A percentile compares a stretch with the other conserved stretches of the same genome.
Conservation (phyloP, 2,329 filamentous ascomycete genomes). For the Calonectria pseudoreteaudii region DNA sequence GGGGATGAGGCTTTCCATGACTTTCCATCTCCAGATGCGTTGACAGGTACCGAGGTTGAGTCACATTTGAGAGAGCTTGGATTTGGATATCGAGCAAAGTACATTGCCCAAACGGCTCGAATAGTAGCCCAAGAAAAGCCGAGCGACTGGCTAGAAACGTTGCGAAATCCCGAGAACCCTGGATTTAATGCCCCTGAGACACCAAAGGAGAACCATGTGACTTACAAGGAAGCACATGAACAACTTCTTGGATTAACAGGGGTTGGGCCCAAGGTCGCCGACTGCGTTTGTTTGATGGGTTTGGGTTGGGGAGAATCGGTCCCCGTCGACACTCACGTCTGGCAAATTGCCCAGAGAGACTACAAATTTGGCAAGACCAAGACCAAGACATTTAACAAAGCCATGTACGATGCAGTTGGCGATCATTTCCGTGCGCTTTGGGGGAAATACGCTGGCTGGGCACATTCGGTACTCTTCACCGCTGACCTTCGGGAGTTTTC, state of each 20-base stretch:
- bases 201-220: constrained; percentile 64
- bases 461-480: constrained; percentile 95
- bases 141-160: constrained; percentile 78
- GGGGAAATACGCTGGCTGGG: constrained; percentile 96
- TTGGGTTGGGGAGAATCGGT: constrained; percentile 96
- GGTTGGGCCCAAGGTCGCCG: constrained; percentile 95
- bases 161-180: constrained; percentile 82
- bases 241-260: constrained; percentile 83
- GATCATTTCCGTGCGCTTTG: constrained; percentile 91
- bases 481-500: constrained; percentile 91
- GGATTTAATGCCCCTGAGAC: constrained; percentile 59
- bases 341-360: constrained; percentile 97
- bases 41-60: constrained; percentile 84
- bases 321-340: constrained; percentile 97
- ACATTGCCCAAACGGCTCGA: constrained; percentile 86
- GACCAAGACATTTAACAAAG: constrained; percentile 86
- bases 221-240: constrained; percentile 84
- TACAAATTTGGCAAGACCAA: constrained; percentile 93
- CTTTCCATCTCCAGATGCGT: constrained; percentile 81
- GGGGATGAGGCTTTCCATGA: constrained; percentile 83
- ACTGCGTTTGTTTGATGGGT: constrained; percentile 97
- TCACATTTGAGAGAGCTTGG: constrained; percentile 82
- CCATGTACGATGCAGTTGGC: constrained; percentile 88
- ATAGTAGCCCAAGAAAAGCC: constrained; percentile 77
- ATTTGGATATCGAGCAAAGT: constrained; percentile 95